phyloP scores from a whole-genome alignment of 148 eudicot species.

The Salicornia ramosissima region DNA sequence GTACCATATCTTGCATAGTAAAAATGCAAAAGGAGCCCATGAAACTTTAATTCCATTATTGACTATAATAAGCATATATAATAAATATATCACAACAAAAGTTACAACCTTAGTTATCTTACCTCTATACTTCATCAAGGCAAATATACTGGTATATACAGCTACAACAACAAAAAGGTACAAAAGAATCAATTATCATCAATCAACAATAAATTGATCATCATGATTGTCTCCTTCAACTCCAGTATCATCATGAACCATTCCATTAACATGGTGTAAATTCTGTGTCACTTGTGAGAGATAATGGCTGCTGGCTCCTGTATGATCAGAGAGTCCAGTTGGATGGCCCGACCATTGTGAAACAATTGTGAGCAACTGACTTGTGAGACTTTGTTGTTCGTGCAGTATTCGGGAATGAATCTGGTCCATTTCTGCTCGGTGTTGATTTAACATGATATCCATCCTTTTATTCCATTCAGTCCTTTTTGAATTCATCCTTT shows the following conservation, averaged over 20 bases:
- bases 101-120: conserved; percentile 15
- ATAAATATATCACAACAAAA: conserved; percentile 14
- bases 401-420: conserved; percentile 71
- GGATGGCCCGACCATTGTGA: conserved; percentile 91
- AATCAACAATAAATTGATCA: conserved; percentile 87
- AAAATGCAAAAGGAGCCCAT: neutral
- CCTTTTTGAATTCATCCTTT: conserved; percentile 62
- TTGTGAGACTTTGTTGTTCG: conserved; percentile 75
- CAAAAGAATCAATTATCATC: conserved; percentile 27
- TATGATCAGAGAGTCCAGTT: conserved; percentile 68
- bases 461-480: conserved; percentile 71
- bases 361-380: conserved; percentile 66
- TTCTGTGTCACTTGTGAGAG: conserved; percentile 85
- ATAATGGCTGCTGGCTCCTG: conserved; percentile 65
- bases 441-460: conserved; percentile 65
- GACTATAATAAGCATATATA: conserved; percentile 2
- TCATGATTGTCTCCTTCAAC: conserved; percentile 84
- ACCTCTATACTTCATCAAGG: conserved; percentile 20
- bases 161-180: conserved; percentile 19
- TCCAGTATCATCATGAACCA: conserved; percentile 69
- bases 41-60: conserved; percentile 9
- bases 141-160: conserved; percentile 9
- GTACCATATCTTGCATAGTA: too few relatives aligned
- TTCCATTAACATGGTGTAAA: conserved; percentile 74
- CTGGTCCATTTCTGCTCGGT: conserved; percentile 71